A percentile compares a stretch with the other conserved stretches of the same genome.
These are phyloP conservation scores for Rhipidocladum racemiflorum DNA, from an alignment of 176 grass and related monocot species.

Conservation along the genomic window DNA sequence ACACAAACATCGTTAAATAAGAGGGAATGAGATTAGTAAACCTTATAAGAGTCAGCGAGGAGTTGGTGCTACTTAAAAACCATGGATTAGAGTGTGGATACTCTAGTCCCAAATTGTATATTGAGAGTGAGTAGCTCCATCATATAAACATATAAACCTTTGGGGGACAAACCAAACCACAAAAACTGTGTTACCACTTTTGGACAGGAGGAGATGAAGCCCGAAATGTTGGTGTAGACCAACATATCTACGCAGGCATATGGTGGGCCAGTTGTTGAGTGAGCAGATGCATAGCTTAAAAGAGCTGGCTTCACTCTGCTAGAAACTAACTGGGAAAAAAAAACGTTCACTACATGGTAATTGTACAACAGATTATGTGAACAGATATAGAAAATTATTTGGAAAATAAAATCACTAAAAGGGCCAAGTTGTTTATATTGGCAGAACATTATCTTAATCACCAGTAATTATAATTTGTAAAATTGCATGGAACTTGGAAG, in stretches of 20 bases:
- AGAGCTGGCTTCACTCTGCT: neutral
- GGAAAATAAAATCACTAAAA: constrained; percentile 1
- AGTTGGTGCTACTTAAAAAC: neutral
- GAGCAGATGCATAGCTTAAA: neutral
- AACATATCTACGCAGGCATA: neutral
- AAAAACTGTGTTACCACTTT: neutral
- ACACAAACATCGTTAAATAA: neutral
- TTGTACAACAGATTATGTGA: neutral
- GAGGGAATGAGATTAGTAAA: neutral
- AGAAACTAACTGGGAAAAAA: neutral
- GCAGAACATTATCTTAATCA: neutral
- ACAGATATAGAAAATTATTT: neutral
- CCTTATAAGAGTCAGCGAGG: neutral
- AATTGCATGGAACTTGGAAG: neutral
- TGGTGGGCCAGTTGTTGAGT: neutral
- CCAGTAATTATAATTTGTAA: neutral
- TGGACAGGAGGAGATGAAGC: neutral
- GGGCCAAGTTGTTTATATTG: neutral
- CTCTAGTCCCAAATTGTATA: neutral
- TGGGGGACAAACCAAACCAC: neutral
- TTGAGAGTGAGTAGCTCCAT: neutral
- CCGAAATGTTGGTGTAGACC: neutral
- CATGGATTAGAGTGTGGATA: neutral
- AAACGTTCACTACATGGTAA: neutral
- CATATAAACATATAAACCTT: neutral